Conservation (phyloP, 768 basidiomycete genomes). For the Mycena epipterygia region DNA sequence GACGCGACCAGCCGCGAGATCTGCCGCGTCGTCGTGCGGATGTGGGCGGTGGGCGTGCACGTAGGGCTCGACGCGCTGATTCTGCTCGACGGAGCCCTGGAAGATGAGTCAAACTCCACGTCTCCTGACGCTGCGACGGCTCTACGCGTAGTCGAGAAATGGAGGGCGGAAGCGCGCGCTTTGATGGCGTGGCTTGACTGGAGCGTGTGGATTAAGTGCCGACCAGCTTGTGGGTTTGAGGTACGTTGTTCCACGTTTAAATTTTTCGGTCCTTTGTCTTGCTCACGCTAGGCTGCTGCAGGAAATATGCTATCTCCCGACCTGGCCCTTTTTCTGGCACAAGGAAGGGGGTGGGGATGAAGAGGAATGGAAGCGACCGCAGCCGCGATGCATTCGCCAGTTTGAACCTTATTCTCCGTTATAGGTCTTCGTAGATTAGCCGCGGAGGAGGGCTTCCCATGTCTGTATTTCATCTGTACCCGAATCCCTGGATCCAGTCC, state of each 20-base stretch:
- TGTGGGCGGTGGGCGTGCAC: slow-evolving; percentile 28
- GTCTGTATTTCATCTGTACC: too few species aligned
- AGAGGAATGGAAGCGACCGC: not conserved
- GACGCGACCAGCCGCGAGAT: slow-evolving; percentile 34
- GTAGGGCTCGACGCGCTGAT: slow-evolving; percentile 18
- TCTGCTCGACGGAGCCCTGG: not conserved
- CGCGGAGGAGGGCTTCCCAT: too few species aligned
- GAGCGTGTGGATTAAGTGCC: slow-evolving; percentile 18
- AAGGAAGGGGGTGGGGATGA: not conserved
- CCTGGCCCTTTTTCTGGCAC: slow-evolving; percentile 13
- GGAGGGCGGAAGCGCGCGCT: not conserved
- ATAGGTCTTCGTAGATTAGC: not conserved
- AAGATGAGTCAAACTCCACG: not conserved
- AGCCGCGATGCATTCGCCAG: slow-evolving; percentile 2
- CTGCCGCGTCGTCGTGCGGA: slow-evolving; percentile 22
- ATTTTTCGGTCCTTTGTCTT: too few species aligned
- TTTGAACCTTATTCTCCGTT: slow-evolving; percentile 1
- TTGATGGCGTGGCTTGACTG: slow-evolving; percentile 13
- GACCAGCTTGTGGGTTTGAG: not conserved
- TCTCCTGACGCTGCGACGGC: slow-evolving; percentile 2
- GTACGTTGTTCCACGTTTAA: not conserved
- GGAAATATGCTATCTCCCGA: slow-evolving; percentile 29
- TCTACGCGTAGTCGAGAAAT: not conserved
- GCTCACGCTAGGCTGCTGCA: not conserved
- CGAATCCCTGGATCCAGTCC: too few species aligned